Conservation (phyloP, 1,284 basidiomycete species). For the Rugosomyces carneus region DNA sequence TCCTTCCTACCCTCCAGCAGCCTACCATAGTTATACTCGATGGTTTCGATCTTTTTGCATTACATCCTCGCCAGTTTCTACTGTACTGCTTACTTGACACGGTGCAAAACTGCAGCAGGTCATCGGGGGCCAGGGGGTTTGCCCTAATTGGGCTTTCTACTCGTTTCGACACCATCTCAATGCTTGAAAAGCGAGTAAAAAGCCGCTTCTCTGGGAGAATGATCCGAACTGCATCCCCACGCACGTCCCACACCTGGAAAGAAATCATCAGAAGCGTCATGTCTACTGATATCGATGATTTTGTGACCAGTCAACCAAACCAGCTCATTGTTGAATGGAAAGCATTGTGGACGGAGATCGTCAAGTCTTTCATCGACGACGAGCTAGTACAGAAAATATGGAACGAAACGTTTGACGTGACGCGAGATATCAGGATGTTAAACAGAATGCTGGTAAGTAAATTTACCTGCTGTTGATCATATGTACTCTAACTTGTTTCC, state of each 20-base stretch:
- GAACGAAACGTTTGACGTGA: constrained; percentile 58
- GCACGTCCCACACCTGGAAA: constrained; percentile 48
- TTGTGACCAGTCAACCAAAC: constrained; percentile 17
- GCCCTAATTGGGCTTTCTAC: constrained; percentile 81
- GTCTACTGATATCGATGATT: constrained; percentile 20
- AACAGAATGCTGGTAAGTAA: constrained; percentile 59
- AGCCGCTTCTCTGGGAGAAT: constrained; percentile 92
- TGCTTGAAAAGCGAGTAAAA: constrained; percentile 92
- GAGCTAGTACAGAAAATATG: constrained; percentile 37
- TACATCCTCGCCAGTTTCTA: constrained; percentile 82
- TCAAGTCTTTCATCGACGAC: constrained; percentile 53
- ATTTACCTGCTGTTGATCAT: not conserved
- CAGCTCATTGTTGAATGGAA: constrained; percentile 38
- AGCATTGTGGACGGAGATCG: constrained; percentile 49
- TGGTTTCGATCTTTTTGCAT: constrained; percentile 86
- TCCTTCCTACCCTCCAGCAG: constrained; percentile 70
- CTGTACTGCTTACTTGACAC: constrained; percentile 88
- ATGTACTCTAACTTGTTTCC: not conserved
- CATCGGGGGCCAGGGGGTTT: constrained; percentile 56
- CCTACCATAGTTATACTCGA: constrained; percentile 83
- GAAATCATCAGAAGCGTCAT: constrained; percentile 41
- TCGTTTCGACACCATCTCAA: constrained; percentile 81
- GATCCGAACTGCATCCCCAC: constrained; percentile 65
- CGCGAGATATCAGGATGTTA: constrained; percentile 62
- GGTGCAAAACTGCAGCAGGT: constrained; percentile 61